These are phyloP conservation scores for Papiliotrema fonsecae DNA, from an alignment of 1,284 basidiomycete genomes.

Conservation along the genomic window DNA sequence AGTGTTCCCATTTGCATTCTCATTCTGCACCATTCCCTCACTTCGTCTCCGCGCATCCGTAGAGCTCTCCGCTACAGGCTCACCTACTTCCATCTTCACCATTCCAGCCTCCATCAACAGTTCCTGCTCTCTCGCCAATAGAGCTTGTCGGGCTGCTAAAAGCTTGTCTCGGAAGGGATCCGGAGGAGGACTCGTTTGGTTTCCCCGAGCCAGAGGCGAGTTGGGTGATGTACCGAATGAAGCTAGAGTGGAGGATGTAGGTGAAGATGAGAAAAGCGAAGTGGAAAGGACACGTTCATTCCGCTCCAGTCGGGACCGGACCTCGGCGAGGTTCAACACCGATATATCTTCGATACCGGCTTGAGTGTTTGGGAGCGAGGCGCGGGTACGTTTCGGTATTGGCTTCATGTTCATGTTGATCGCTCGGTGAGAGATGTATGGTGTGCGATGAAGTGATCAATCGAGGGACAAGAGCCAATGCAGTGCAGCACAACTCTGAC, in stretches of 20 bases:
- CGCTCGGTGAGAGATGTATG: too few species aligned
- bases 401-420: too few species aligned
- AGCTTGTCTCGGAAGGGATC: constrained; percentile 36
- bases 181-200: not conserved
- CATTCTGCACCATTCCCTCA: constrained; percentile 3
- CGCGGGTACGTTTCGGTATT: not conserved
- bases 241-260: constrained; percentile 1
- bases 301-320: constrained; percentile 35
- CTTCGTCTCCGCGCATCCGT: constrained; percentile 6
- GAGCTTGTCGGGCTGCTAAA: constrained; percentile 21
- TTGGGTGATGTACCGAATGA: not conserved
- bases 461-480: too few species aligned
- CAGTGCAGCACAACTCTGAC: too few species aligned
- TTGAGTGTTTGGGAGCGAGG: not conserved
- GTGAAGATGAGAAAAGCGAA: constrained; percentile 19
- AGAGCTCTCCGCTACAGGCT: constrained; percentile 8
- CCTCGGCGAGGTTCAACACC: constrained; percentile 28
- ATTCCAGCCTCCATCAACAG: constrained; percentile 16
- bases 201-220: not conserved
- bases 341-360: constrained; percentile 29
- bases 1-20: not conserved
- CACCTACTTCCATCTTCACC: constrained; percentile 5
- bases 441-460: too few species aligned
- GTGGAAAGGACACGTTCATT: constrained; percentile 34
- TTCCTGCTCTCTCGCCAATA: constrained; percentile 35